Evolutionary conservation across 2,329 filamentous ascomycete species (phyloP).

Genomic region (Stagonosporopsis vannaccii): DNA sequence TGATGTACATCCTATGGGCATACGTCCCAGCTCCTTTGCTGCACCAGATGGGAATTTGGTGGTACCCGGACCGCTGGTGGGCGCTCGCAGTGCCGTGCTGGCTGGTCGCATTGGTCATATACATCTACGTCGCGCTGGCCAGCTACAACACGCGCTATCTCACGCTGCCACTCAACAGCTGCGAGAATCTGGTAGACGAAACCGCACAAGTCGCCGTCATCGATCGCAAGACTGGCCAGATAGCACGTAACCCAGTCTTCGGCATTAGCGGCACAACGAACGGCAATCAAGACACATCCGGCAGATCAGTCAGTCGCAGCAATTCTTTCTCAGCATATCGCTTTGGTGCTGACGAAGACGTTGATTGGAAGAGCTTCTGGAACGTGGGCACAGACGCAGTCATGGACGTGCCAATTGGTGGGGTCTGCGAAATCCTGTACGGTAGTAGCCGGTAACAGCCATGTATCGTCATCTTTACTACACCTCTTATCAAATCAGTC

Average conservation of each 20-base stretch:
- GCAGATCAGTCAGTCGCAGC: conserved; percentile 46
- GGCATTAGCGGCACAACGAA: conserved; percentile 32
- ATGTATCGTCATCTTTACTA: conserved; percentile 27
- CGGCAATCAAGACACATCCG: conserved; percentile 50
- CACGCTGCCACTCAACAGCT: conserved; percentile 77
- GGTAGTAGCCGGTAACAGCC: conserved; percentile 58
- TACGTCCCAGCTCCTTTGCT: conserved; percentile 92
- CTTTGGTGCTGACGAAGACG: conserved; percentile 50
- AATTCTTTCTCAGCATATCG: conserved; percentile 43
- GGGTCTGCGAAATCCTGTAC: conserved; percentile 94
- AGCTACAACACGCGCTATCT: conserved; percentile 89
- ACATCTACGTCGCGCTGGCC: conserved; percentile 92
- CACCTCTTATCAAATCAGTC: conserved; percentile 10
- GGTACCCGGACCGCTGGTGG: conserved; percentile 99
- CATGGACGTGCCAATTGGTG: conserved; percentile 93
- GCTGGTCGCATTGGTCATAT: conserved; percentile 85
- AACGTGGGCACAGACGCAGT: conserved; percentile 94
- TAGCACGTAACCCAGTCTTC: conserved; percentile 49
- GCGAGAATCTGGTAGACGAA: conserved; percentile 92
- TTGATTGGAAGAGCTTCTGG: conserved; percentile 86
- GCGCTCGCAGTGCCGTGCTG: conserved; percentile 89
- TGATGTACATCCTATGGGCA: conserved; percentile 78
- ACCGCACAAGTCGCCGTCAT: conserved; percentile 85
- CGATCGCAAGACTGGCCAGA: conserved; percentile 69
- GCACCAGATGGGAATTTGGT: conserved; percentile 91